These are phyloP conservation scores for Leishmania tropica DNA, from an alignment of 208 protist genomes.

Conservation along the genomic window DNA sequence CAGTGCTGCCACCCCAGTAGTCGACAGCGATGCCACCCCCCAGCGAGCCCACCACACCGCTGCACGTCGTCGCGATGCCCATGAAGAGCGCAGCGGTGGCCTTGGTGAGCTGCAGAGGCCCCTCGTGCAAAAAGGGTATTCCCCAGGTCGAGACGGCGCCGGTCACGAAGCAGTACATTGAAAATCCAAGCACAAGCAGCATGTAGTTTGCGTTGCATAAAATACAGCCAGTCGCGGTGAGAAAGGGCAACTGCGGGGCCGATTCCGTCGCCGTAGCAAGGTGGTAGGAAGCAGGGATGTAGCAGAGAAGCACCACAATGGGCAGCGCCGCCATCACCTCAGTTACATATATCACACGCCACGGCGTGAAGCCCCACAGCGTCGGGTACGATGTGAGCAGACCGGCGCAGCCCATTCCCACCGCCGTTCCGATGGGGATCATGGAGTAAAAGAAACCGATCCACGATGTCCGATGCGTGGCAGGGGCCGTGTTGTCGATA, in stretches of 20 bases:
- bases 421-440: slow-evolving; percentile 82
- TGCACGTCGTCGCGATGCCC: slow-evolving; percentile 59
- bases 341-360: slow-evolving; percentile 56
- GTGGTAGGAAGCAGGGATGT: slow-evolving; percentile 41
- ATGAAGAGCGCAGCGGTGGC: slow-evolving; percentile 49
- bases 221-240: slow-evolving; percentile 19
- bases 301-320: slow-evolving; percentile 37
- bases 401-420: slow-evolving; percentile 75
- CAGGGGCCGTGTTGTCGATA: slow-evolving; percentile 82
- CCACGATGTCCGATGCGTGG: slow-evolving; percentile 61
- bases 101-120: slow-evolving; percentile 52
- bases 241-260: slow-evolving; percentile 18
- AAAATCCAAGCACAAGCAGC: slow-evolving; percentile 72
- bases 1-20: slow-evolving; percentile 60
- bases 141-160: slow-evolving; percentile 83
- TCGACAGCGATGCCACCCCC: slow-evolving; percentile 70
- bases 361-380: slow-evolving; percentile 33
- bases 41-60: slow-evolving; percentile 73
- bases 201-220: slow-evolving; percentile 65
- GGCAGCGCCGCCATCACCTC: slow-evolving; percentile 58
- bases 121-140: slow-evolving; percentile 74
- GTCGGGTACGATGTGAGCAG: slow-evolving; percentile 35
- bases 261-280: not conserved
- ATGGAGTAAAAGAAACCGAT: slow-evolving; percentile 87
- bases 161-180: slow-evolving; percentile 87